Evolutionary conservation across 2,329 filamentous ascomycete genomes (phyloP).

Genomic region (Fonsecaea pedrosoi): DNA sequence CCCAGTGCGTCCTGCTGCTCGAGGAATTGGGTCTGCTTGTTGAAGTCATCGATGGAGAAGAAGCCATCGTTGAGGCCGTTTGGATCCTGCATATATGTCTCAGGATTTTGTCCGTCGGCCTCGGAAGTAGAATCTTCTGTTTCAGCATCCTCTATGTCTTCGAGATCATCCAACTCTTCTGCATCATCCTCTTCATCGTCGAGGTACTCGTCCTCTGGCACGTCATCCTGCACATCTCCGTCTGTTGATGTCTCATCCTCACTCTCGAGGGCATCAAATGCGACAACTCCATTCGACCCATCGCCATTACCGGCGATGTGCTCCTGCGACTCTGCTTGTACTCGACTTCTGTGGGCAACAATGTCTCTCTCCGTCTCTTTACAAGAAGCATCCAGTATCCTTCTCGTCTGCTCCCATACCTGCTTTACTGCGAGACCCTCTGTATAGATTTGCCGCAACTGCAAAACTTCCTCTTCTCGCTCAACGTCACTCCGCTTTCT

Average conservation of each 20-base stretch:
- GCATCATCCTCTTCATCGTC: constrained; percentile 28
- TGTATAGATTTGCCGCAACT: constrained; percentile 81
- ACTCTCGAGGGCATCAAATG: constrained; percentile 19
- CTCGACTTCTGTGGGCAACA: constrained; percentile 43
- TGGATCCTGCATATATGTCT: constrained; percentile 72
- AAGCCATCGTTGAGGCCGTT: constrained; percentile 95
- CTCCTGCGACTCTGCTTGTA: constrained; percentile 41
- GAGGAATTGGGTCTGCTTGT: constrained; percentile 86
- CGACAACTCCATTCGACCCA: constrained; percentile 18
- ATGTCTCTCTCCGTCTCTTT: constrained; percentile 40
- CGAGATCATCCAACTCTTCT: constrained; percentile 41
- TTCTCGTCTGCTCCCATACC: constrained; percentile 91
- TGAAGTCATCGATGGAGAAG: constrained; percentile 97
- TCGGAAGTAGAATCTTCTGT: constrained; percentile 41
- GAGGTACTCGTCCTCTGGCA: constrained; percentile 26
- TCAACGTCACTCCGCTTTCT: constrained; percentile 45
- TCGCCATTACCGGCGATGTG: constrained; percentile 25
- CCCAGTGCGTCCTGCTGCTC: constrained; percentile 84
- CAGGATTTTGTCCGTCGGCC: constrained; percentile 49
- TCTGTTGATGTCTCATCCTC: constrained; percentile 22
- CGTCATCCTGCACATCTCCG: constrained; percentile 20
- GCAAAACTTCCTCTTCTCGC: constrained; percentile 64
- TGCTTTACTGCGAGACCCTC: constrained; percentile 87
- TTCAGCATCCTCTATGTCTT: constrained; percentile 45
- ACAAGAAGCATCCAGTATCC: constrained; percentile 66